Evolutionary conservation across 257 asterid species (phyloP), one percentile per base, ranked within the genome.

Genomic region (Handroanthus guayacan): DNA sequence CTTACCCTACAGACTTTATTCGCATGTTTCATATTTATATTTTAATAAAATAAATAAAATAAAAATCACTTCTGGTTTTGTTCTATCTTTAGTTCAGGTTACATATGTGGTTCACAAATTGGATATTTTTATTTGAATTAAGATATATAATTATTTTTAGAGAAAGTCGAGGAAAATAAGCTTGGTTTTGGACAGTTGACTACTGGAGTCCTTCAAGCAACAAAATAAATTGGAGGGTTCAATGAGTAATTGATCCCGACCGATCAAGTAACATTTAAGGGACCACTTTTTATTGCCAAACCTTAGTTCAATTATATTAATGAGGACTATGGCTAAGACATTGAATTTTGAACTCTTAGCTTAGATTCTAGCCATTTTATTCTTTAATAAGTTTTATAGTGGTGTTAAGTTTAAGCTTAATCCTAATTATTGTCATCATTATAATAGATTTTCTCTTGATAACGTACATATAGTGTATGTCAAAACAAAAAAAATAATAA

Each of bases 11-110:
- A 34, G 48, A 54, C 43, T 43, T 61, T 71, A 2, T 47, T 58
- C 65, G 20, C 64, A 69, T 69, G 64, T 41, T 69, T 69, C 63
- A 52, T 37, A 69, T 69, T 50, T 68, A 31, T 50, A 3, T 68
- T 34, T 55, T 14, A n/a, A 55, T 8, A 8, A 8, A 9, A 20
- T 0, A 20, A 9, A 58, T 7, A 2, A 58, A 9, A 61, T 12
- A 56, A 14, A 17, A 5, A 25, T 31, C 6, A 55, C 9, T 34
- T 4, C 17, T 20, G 4, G 2, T 31, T 60, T 34, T 13, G 18
- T 9, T 12, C 14, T 13, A 1, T n/a, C n/a, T 52, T 47, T 47
- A 8, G 31, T 25, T 25, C 31, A 25, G 31, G 31, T 25, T 25
- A 25, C 31, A 25, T 25, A 25, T 25, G 31, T 25, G 31, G 31